Evolutionary conservation across 1,139 yeast species (phyloP), one percentile per base, ranked within the genome.

Genomic region (Pichia sp.): DNA sequence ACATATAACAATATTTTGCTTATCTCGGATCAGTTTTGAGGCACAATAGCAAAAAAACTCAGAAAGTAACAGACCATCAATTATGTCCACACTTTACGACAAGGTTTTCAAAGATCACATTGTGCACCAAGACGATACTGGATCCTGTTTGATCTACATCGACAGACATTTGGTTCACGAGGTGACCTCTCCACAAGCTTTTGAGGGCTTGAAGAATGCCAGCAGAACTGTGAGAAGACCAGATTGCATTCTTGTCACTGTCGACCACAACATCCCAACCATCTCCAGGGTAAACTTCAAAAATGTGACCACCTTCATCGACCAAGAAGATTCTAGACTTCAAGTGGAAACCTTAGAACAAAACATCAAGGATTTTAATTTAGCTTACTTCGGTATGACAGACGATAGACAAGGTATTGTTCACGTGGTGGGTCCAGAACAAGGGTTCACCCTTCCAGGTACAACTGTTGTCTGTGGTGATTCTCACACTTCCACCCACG

Each of bases 401-500:
- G 98, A 93, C 73, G 79, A 79, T 61, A 84, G 98, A 73, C 99
- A 93, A 74, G 99, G 99, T 65, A 93, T 93, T 69, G 99, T 93
- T 55, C 99, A 93, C 71, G 90, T 93, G 63, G 96, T 93, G 57
- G 99, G 99, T 46, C 99, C 99, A 41, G 99, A 93, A 73, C 98
- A 93, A 74, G 99, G 98, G 48, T 93, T 93, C 75, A 93, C 99
- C 38, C 78, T 93, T 55, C 99, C 99, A 31, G 99, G 99, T 66
- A 90, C 98, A 54, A 93, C 99, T 4, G 97, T 93, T 45, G 99
- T 93, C 51, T 93, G 99, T 75, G 99, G 99, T 70, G 99, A 93
- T 71, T 90, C 97, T 3, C 99, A 93, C 71, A 93, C 99, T 40
- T 90, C 97, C 4, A 93, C 99, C 1, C 99, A 93, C 69, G 99